A percentile compares a stretch with the other conserved stretches of the same genome.
Conservation (phyloP, 2,329 filamentous ascomycete genomes). For the Aspergillus oerlinghausenensis region DNA sequence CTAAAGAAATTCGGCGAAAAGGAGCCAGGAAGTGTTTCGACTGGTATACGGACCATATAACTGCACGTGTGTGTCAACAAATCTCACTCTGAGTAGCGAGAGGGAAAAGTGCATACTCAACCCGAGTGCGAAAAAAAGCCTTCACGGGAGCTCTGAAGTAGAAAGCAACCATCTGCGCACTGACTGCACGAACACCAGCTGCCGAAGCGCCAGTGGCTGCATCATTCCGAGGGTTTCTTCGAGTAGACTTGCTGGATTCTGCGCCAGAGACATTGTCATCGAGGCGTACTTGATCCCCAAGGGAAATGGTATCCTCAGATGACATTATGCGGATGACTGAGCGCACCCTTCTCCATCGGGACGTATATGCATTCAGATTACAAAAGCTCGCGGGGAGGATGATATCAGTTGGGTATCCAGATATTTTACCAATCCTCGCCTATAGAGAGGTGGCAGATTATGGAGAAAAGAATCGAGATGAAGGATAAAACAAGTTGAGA, state of each 20-base stretch:
- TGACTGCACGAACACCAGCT: constrained; percentile 76
- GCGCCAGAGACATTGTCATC: constrained; percentile 9
- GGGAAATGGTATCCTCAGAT: constrained; percentile 6
- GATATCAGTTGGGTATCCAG: not conserved
- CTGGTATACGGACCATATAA: constrained; percentile 45
- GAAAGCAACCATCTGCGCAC: constrained; percentile 78
- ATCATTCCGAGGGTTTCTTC: constrained; percentile 51
- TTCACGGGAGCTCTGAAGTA: constrained; percentile 91
- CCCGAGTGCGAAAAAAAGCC: constrained; percentile 83
- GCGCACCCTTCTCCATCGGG: constrained; percentile 12
- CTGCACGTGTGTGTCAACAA: constrained; percentile 28
- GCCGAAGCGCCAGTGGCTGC: constrained; percentile 73
- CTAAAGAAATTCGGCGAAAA: not conserved
- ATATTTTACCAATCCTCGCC: not conserved
- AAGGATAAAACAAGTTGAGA: not conserved
- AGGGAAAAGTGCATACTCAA: constrained; percentile 62
- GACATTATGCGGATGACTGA: constrained; percentile 4
- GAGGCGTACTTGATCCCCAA: constrained; percentile 11
- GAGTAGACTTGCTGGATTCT: constrained; percentile 20
- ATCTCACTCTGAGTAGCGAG: not conserved
- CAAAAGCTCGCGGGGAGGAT: too few relatives aligned
- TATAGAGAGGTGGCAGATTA: not conserved
- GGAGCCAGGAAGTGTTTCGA: constrained; percentile 1
- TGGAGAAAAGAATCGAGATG: not conserved
- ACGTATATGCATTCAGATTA: not conserved